Conservation (phyloP, 2,329 filamentous ascomycete genomes). For the Chaetomiaceae sp. region DNA sequence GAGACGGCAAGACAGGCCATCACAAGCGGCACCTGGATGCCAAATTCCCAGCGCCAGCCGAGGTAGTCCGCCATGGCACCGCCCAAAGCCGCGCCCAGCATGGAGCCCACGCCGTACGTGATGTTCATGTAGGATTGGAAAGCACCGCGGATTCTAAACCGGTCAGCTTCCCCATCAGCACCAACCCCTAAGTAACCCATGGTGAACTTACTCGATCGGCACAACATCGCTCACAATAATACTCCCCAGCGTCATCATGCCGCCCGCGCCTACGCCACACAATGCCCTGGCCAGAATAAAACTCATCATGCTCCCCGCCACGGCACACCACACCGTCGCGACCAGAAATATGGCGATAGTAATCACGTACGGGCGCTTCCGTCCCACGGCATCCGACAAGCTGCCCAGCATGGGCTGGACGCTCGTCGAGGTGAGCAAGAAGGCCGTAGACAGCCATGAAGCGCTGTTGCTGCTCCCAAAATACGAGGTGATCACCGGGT, state of each 20-base stretch:
- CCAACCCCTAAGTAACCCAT: not conserved
- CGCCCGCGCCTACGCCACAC: constrained; percentile 70
- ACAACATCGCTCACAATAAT: constrained; percentile 73
- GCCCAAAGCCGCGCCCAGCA: constrained; percentile 63
- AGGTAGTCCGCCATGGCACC: constrained; percentile 65
- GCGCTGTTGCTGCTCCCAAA: constrained; percentile 74
- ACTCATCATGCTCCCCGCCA: constrained; percentile 62
- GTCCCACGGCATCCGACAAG: constrained; percentile 68
- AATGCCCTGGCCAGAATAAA: constrained; percentile 67
- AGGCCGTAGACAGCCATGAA: constrained; percentile 78
- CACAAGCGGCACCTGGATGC: constrained; percentile 54
- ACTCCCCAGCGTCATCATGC: constrained; percentile 62
- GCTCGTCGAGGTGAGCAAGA: constrained; percentile 70
- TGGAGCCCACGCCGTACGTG: constrained; percentile 49
- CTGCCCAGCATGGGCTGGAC: constrained; percentile 72
- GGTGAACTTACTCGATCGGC: constrained; percentile 56
- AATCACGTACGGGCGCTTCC: constrained; percentile 62
- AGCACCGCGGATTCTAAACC: constrained; percentile 50
- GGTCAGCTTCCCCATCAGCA: not conserved
- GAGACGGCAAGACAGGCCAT: constrained; percentile 44
- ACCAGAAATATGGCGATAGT: constrained; percentile 58
- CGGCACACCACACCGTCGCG: constrained; percentile 65
- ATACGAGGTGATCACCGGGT: constrained; percentile 74
- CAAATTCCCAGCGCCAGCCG: constrained; percentile 72
- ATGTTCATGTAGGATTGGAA: constrained; percentile 71